Conservation (phyloP, 441 rosid species). For the Lepidium campestre region DNA sequence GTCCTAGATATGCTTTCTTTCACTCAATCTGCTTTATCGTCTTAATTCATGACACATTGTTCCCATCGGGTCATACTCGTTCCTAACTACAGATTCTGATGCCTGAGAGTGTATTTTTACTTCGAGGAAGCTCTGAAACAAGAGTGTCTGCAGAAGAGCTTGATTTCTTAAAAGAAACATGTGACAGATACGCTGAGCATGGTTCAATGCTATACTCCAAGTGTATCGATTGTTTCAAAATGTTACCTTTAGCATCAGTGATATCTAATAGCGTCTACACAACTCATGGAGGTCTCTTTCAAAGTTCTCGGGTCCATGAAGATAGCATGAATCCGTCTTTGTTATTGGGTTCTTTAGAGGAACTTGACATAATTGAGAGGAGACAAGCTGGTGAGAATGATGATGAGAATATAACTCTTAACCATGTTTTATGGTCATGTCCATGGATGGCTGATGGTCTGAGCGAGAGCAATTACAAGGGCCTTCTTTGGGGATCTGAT, state of each 20-base stretch:
- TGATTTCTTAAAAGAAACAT: slow-evolving; percentile 33
- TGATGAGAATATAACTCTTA: slow-evolving; percentile 26
- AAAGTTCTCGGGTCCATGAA: slow-evolving; percentile 15
- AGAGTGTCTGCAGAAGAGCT: slow-evolving; percentile 28
- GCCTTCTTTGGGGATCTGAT: slow-evolving; percentile 45
- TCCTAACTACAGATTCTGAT: slow-evolving; percentile 29
- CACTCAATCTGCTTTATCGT: background rate
- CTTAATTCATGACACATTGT: background rate
- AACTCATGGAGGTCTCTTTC: slow-evolving; percentile 43
- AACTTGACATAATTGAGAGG: slow-evolving; percentile 33
- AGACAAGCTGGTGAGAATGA: slow-evolving; percentile 29
- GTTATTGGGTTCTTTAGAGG: slow-evolving; percentile 35
- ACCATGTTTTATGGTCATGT: slow-evolving; percentile 39
- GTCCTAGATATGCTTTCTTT: background rate
- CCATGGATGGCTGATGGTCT: slow-evolving; percentile 37
- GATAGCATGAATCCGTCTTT: slow-evolving; percentile 16
- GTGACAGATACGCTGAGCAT: slow-evolving; percentile 31
- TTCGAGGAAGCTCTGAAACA: slow-evolving; percentile 42
- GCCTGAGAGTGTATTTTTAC: slow-evolving; percentile 36
- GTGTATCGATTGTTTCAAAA: slow-evolving; percentile 29
- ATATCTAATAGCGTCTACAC: slow-evolving; percentile 31
- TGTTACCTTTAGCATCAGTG: slow-evolving; percentile 36
- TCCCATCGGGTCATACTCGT: background rate
- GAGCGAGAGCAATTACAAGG: slow-evolving; percentile 29
- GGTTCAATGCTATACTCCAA: slow-evolving; percentile 27